Evolutionary conservation across 2,329 filamentous ascomycete species (phyloP), one percentile per base, ranked within the genome.

Genomic region (Exophiala bonariae): DNA sequence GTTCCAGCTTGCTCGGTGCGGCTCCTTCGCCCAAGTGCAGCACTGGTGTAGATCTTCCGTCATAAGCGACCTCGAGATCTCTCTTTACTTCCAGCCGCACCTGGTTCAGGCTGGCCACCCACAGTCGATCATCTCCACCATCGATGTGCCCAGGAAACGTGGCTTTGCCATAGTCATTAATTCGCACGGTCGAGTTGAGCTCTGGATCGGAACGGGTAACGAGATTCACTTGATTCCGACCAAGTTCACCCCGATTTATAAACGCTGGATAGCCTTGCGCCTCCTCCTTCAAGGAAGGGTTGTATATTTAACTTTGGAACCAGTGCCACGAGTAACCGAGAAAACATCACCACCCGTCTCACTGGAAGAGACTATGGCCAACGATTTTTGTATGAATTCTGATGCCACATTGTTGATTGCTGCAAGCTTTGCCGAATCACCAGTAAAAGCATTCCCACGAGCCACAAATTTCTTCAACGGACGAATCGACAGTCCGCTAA

Each of bases 11-110:
- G 51, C 48, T 11, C 19, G 41, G 11, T 30, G 26, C 8, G 51
- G 51, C 35, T 54, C 51, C 5, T 51, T 48, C 18, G 51, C 44
- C 16, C 10, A 20, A n/a, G 40, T 47, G 3, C 4, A 22, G 17
- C 7, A 37, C 7, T 44, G 41, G 47, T 3, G 14, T n/a, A 26
- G 34, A 3, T 9, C 20, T 20, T n/a, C 28, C 6, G 9, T 7
- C 4, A 14, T 8, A n/a, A 13, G 23, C 9, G 40, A 22, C 5
- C 41, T 49, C 11, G 31, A 35, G 3, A 22, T 50, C 6, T 44
- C 49, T 9, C 28, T 53, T n/a, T 50, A 40, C 38, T 39, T 53
- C n/a, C 47, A 53, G 30, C 33, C 50, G 4, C 40, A 37, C 36
- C 31, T 53, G 14, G 17, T 17, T 3, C n/a, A 37, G 11, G 28